Conservation (phyloP, 768 basidiomycete species). For the Phylloporus rhodoxanthus region DNA sequence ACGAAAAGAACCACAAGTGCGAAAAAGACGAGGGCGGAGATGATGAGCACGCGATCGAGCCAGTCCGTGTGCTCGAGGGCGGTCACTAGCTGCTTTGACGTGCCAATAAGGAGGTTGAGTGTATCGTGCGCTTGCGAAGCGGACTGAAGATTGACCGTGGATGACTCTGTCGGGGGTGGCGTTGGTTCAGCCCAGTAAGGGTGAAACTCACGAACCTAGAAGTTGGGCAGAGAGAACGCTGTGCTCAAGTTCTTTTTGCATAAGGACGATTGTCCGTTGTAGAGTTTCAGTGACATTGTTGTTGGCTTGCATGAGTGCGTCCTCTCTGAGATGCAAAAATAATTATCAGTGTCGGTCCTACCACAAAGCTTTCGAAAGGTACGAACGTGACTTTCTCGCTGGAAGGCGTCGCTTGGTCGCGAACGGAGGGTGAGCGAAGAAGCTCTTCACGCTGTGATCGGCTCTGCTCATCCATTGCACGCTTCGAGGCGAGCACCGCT, state of each 20-base stretch:
- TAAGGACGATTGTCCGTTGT: conserved; percentile 73
- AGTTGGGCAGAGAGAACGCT: conserved; percentile 83
- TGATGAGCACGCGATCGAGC: conserved; percentile 83
- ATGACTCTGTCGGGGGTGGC: conserved; percentile 49
- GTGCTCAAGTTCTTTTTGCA: conserved; percentile 90
- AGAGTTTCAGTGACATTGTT: conserved; percentile 85
- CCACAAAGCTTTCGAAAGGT: neutral
- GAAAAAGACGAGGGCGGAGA: conserved; percentile 79
- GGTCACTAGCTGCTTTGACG: conserved; percentile 81
- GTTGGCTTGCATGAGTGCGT: conserved; percentile 83
- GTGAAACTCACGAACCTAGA: conserved; percentile 48
- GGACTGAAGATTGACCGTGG: conserved; percentile 68
- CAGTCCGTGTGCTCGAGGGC: conserved; percentile 87
- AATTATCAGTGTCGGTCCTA: neutral
- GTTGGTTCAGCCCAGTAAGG: neutral
- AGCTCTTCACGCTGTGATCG: conserved; percentile 66
- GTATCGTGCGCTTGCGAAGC: conserved; percentile 74
- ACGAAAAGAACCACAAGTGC: conserved; percentile 78
- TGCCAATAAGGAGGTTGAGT: conserved; percentile 62
- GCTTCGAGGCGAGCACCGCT: conserved; percentile 70
- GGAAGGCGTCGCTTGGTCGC: conserved; percentile 37
- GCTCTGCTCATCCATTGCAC: conserved; percentile 56
- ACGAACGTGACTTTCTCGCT: conserved; percentile 63
- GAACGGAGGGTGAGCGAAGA: conserved; percentile 44
- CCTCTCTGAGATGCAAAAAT: conserved; percentile 48